phyloP scores from a whole-genome alignment of 345 rosid genomes.

The Acer campestre region DNA sequence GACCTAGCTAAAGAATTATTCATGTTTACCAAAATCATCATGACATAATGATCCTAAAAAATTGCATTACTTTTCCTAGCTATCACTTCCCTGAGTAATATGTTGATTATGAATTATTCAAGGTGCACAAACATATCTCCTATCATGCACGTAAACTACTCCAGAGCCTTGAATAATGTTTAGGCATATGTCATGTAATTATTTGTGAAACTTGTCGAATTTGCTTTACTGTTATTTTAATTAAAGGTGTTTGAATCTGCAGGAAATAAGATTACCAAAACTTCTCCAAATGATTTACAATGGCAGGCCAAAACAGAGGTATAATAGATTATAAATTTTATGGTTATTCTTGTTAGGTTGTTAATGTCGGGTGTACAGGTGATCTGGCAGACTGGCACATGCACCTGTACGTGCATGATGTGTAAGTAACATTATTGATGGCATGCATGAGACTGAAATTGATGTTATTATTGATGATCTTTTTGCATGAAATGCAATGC shows the following conservation, averaged over 20 bases:
- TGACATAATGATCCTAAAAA: background rate
- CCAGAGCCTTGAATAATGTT: background rate
- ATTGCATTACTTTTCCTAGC: background rate
- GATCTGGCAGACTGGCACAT: slow-evolving; percentile 18
- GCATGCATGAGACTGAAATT: background rate
- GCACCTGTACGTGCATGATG: slow-evolving; percentile 12
- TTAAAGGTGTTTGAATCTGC: slow-evolving; percentile 14
- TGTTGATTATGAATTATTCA: too few relatives aligned
- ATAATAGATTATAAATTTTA: background rate
- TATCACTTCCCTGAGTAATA: background rate
- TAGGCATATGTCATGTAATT: background rate
- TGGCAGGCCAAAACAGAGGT: slow-evolving; percentile 27
- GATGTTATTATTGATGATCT: background rate
- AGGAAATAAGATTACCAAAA: slow-evolving; percentile 21
- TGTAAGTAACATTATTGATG: background rate
- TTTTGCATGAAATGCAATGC: background rate
- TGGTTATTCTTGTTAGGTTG: slow-evolving; percentile 1
- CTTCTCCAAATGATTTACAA: slow-evolving; percentile 29
- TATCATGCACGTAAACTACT: background rate
- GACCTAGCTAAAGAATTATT: too few relatives aligned
- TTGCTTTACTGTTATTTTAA: background rate
- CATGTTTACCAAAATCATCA: slow-evolving; percentile 2
- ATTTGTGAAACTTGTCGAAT: background rate
- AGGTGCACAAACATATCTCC: too few relatives aligned
- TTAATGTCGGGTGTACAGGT: background rate